Conservation (phyloP, 2,329 filamentous ascomycete species). For the Curvularia lunata region DNA sequence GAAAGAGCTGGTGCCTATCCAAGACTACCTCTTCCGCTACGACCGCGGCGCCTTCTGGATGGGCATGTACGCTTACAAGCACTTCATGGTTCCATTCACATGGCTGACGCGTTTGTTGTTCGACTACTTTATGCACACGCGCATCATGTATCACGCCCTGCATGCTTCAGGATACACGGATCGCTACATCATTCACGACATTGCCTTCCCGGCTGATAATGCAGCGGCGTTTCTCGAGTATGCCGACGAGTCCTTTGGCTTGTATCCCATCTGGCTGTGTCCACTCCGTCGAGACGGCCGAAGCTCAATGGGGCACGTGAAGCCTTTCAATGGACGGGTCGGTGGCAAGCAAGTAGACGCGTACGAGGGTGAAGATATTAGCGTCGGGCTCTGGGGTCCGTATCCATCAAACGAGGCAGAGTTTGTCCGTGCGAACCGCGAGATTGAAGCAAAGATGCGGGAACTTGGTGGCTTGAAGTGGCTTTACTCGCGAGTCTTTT, state of each 20-base stretch:
- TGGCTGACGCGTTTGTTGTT: conserved; percentile 62
- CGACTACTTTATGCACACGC: conserved; percentile 67
- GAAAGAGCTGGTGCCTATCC: conserved; percentile 54
- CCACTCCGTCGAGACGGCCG: conserved; percentile 51
- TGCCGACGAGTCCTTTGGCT: conserved; percentile 54
- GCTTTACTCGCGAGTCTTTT: conserved; percentile 87
- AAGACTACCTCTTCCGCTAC: conserved; percentile 66
- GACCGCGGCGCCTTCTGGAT: conserved; percentile 71
- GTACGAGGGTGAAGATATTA: conserved; percentile 39
- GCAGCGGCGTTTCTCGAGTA: conserved; percentile 61
- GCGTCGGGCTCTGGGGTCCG: conserved; percentile 75
- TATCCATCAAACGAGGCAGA: conserved; percentile 62
- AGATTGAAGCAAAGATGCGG: conserved; percentile 71
- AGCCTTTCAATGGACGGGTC: conserved; percentile 13
- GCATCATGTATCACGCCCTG: conserved; percentile 68
- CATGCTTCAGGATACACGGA: conserved; percentile 64
- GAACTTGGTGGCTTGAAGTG: conserved; percentile 81
- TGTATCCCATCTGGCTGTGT: conserved; percentile 67
- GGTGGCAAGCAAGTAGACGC: conserved; percentile 9
- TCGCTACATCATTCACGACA: conserved; percentile 67
- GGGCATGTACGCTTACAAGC: conserved; percentile 64
- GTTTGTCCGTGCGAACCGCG: conserved; percentile 74
- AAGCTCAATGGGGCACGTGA: conserved; percentile 41
- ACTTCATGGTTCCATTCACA: conserved; percentile 66
- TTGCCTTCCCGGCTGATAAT: conserved; percentile 62